Evolutionary conservation across 352 stramenopile species (phyloP), one percentile per base, ranked within the genome.

Genomic region (Pythium guiyangense): DNA sequence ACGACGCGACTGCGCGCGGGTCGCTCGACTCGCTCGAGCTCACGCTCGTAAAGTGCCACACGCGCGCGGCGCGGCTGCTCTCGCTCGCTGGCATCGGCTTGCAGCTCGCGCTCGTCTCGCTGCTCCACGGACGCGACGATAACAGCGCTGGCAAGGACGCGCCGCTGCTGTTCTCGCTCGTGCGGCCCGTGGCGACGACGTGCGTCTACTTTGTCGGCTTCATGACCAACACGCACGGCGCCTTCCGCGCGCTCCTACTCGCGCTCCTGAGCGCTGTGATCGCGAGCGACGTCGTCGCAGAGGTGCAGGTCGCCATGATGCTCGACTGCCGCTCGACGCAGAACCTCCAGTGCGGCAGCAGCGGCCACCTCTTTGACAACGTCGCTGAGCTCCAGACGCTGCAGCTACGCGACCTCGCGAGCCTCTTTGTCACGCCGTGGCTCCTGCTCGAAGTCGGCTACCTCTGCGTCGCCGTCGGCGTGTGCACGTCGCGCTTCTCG

Each of bases 221-320:
- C 59, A 86, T 81, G 73, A 88, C 74, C 57, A 88, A 83, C 73
- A 84, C 74, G 8, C 74, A 90, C 52, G 63, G 72, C 17, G 73
- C 70, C n/a, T 90, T 79, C 57, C 74, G 77, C 17, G 43, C 80
- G 20, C 45, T 65, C 1, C 77, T 71, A 18, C 34, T 86, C 14
- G 10, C 68, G 37, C 17, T 80, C 10, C 52, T 82, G 2, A 57
- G 50, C n/a, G 61, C 74, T n/a, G 64, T 83, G 9, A 29, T 85
- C 11, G 62, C 71, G 11, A 59, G 74, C 17, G 73, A 87, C 63
- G 79, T 69, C 3, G 31, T 86, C 47, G 68, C 76, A 1, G 66
- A 86, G 44, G 79, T 90, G 8, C 73, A 68, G 12, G 62, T 88
- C 44, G 52, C 73, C 26, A 86, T 88, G 77, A 64, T 78, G 25